Conservation (phyloP, 306 rosid species). For the Quillaja saponaria region DNA sequence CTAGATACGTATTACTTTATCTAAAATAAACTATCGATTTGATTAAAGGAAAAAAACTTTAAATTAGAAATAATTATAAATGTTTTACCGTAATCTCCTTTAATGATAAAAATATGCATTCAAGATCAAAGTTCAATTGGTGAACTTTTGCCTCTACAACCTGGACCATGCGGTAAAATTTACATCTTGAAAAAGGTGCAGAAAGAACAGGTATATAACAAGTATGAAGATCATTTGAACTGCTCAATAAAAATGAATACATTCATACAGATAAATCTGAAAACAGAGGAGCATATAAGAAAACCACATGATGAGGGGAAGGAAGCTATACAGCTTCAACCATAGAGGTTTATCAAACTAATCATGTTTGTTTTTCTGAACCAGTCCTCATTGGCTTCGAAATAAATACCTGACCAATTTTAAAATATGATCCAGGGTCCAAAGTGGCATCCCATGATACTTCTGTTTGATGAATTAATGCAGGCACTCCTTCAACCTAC, state of each 20-base stretch:
- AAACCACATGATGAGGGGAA: neutral
- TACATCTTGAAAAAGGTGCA: constrained; percentile 20
- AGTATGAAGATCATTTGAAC: neutral
- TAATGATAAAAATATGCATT: constrained; percentile 74
- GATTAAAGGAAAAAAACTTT: constrained; percentile 9
- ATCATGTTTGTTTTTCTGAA: constrained; percentile 4
- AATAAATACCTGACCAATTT: constrained; percentile 87
- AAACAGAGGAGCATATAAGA: constrained; percentile 4
- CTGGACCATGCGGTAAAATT: constrained; percentile 45
- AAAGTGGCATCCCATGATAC: constrained; percentile 90
- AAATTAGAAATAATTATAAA: constrained; percentile 17
- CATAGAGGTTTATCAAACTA: constrained; percentile 5
- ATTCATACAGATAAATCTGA: neutral
- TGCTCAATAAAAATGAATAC: constrained; percentile 2
- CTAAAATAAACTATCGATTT: constrained; percentile 20
- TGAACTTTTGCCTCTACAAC: constrained; percentile 88
- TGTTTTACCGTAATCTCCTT: constrained; percentile 71
- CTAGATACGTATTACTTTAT: constrained; percentile 9
- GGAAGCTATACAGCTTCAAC: neutral
- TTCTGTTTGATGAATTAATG: constrained; percentile 90
- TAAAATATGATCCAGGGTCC: constrained; percentile 69
- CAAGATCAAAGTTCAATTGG: constrained; percentile 71
- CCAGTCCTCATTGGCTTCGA: constrained; percentile 8
- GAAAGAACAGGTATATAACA: constrained; percentile 16
- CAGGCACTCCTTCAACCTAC: constrained; percentile 85